These are phyloP conservation scores for Linnemannia zychae DNA, from an alignment of 192 early-diverging fungal genomes.

Conservation along the genomic window DNA sequence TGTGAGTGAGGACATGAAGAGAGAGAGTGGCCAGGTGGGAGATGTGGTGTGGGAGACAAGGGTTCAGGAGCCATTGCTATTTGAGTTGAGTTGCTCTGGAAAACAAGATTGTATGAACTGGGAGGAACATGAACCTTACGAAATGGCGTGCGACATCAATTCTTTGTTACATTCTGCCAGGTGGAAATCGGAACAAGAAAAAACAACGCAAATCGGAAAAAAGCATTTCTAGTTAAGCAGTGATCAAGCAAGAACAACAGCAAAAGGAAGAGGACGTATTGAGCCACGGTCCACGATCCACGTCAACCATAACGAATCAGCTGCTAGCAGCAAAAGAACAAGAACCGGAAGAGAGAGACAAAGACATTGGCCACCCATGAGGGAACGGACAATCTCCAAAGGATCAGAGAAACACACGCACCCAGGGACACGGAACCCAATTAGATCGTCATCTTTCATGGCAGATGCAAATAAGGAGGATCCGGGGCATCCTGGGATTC, in stretches of 20 bases:
- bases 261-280: too few relatives aligned
- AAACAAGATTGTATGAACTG: conserved; percentile 7
- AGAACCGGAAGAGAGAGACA: neutral
- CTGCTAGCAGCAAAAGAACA: neutral
- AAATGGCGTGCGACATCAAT: conserved; percentile 6
- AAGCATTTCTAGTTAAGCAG: neutral
- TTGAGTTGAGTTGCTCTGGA: neutral
- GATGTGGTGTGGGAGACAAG: neutral
- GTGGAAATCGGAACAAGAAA: neutral
- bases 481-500: neutral
- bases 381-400: neutral
- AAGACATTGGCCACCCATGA: neutral
- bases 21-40: neutral
- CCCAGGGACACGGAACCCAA: neutral
- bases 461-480: neutral
- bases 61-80: neutral
- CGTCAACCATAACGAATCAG: neutral
- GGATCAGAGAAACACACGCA: neutral
- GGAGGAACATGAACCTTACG: neutral
- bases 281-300: neutral
- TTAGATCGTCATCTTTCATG: neutral
- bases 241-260: neutral
- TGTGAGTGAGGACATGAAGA: neutral
- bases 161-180: neutral
- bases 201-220: neutral